Evolutionary conservation across 371 early-diverging fungal genomes (phyloP).

Genomic region (Capillidium heterosporum): DNA sequence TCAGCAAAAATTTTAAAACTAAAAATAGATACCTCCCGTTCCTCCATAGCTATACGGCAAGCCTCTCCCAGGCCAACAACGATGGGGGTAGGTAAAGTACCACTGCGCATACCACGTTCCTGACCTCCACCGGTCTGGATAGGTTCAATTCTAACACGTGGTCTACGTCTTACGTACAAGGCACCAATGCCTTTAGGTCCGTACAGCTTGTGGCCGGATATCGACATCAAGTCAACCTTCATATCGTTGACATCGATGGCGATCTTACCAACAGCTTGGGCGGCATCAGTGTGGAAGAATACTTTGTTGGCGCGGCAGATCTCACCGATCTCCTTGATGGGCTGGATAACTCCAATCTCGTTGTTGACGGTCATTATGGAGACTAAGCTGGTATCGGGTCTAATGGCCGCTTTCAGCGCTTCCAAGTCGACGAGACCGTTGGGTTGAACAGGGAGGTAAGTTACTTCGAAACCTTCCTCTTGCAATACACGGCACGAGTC

Average conservation of each 20-base stretch:
- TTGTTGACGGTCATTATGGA: conserved; percentile 99
- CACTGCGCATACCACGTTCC: conserved; percentile 95
- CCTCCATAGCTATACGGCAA: conserved; percentile 64
- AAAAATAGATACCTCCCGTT: conserved; percentile 58
- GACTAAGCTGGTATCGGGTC: conserved; percentile 84
- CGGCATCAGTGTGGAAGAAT: conserved; percentile 98
- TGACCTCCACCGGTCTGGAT: conserved; percentile 96
- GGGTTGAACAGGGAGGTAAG: conserved; percentile 85
- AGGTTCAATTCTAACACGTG: conserved; percentile 89
- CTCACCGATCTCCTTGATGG: conserved; percentile 86
- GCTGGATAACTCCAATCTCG: conserved; percentile 97
- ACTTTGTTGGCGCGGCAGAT: conserved; percentile 74
- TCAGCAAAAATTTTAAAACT: neutral
- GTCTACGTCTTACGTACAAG: conserved; percentile 88
- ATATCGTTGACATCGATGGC: conserved; percentile 89
- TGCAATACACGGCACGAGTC: conserved; percentile 96
- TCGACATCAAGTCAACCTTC: conserved; percentile 94
- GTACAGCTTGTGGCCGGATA: conserved; percentile 98
- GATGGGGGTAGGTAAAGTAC: conserved; percentile 94
- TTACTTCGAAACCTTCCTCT: conserved; percentile 96
- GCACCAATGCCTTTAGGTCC: conserved; percentile 99
- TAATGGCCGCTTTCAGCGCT: conserved; percentile 67
- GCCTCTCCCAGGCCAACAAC: conserved; percentile 96
- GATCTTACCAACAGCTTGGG: conserved; percentile 97
- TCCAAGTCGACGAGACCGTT: conserved; percentile 74